Evolutionary conservation across 441 rosid genomes (phyloP), one percentile per base, ranked within the genome.

Genomic region (Pelargonium exstipulatum): DNA sequence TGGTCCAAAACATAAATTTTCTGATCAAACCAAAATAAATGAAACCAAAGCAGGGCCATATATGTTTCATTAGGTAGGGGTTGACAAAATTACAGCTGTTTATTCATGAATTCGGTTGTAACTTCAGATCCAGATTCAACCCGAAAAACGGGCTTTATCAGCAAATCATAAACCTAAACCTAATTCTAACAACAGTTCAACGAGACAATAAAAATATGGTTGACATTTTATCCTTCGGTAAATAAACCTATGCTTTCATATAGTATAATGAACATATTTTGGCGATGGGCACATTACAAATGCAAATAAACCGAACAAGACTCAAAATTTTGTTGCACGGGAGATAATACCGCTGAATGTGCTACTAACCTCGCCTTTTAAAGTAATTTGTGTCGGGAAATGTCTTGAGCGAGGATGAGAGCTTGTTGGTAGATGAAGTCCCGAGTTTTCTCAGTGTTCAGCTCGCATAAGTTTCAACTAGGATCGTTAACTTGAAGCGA

Each of bases 401-500:
- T 57, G 62, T 20, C 18, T 55, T 6, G 58, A 20, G 22, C 20
- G 7, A n/a, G 1, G 14, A n/a, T 5, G n/a, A 57, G 62, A 57
- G 5, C 29, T 57, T 18, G 29, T 9, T 12, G 1, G 4, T 48
- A 12, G 4, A 18, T 17, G 61, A 55, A 55, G 61, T 18, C 61
- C 16, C 12, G 61, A 55, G 62, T 20, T 20, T 2, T 51, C 20
- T 49, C 17, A 13, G 22, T 53, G 14, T 9, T 62, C 14, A 61
- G 29, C 62, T 62, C 17, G 22, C 5, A 2, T 37, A 67, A 12
- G 43, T 17, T 64, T 68, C 62, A 8, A 40, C 35, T 43, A 22
- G 46, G 4, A 60, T 9, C 20, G 37, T 68, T 73, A 74, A 63
- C 74, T 73, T 17, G 68, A 74, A 51, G 73, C 80, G 49, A 76